Percentiles rank a stretch among this genome's conserved stretches.
phyloP scores from a whole-genome alignment of 192 early-diverging fungal species.

The Rhizophagus prolifer region DNA sequence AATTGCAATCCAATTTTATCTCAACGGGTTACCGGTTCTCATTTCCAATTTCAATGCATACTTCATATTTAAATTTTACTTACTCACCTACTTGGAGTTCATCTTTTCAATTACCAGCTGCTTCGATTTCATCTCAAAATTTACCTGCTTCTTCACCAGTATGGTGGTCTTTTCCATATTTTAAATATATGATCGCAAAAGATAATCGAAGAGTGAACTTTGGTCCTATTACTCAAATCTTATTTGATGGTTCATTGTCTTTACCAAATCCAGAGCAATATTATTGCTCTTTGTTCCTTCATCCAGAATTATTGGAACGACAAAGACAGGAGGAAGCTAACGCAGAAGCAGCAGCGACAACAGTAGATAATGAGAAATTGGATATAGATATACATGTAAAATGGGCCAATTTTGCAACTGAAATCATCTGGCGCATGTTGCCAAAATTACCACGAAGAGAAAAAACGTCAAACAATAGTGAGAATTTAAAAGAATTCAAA shows the following conservation, averaged over 20 bases:
- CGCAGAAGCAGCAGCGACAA: background rate
- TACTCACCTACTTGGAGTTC: background rate
- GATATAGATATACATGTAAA: background rate
- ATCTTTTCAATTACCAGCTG: background rate
- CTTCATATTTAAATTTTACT: background rate
- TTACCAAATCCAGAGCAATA: background rate
- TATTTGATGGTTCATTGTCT: background rate
- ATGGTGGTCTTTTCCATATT: background rate
- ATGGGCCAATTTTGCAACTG: background rate
- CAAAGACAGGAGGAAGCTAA: background rate
- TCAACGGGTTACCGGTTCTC: too few relatives aligned
- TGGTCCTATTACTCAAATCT: background rate
- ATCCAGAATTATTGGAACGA: background rate
- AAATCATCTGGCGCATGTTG: background rate
- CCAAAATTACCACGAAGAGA: background rate
- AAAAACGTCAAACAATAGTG: background rate
- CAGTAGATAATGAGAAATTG: background rate
- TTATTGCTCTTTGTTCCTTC: background rate
- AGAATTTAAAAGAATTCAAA: background rate
- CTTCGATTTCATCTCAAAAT: background rate
- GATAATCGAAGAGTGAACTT: background rate
- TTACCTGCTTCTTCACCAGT: background rate
- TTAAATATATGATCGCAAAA: background rate
- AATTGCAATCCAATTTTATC: background rate
- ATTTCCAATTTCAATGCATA: background rate